Evolutionary conservation across 2,329 filamentous ascomycete species (phyloP), one percentile per base, ranked within the genome.

Genomic region (Aspergillus floridensis): DNA sequence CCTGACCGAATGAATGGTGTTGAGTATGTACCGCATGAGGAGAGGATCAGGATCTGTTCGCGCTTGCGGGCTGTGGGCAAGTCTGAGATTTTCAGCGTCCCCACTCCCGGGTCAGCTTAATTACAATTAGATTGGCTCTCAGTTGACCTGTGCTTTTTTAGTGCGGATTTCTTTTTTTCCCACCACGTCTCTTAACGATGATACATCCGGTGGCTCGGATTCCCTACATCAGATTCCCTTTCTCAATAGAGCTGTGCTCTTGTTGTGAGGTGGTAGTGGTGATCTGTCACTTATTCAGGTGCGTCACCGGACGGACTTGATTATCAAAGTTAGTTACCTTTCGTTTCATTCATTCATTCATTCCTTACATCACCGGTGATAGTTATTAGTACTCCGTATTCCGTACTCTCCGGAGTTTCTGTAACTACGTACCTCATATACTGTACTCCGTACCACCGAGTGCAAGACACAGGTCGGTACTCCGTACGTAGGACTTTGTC

Each of bases 91-190:
- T n/a, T 21, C 32, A 41, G 53, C 41, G 21, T 55, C 44, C 29
- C 53, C 53, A 55, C 53, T 29, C 10, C 41, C 47, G 53, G 41
- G 41, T 35, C 53, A 55, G 48, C 53, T 48, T 55, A 55, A 55
- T 55, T 44, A 44, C 38, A 55, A 48, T 21, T 55, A 41, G 51
- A 24, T 41, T 53, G n/a, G 22, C 26, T 44, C 31, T 31, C 38
- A 55, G 11, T 48, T 55, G 41, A 47, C 41, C 53, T 55, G 53
- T 55, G 53, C 41, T 55, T 48, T 48, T 35, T 44, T 44, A 44
- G 22, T 24, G 53, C 24, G 26, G 53, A 22, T 55, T 16, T 38
- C 26, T 35, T 55, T 53, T 48, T 48, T 8, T 19, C 19, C 21
- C 35, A 24, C 14, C 14, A 49, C 14, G 38, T 44, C 32, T 35